Base-by-base conservation (phyloP, 306 rosid genomes). In the Pyrus bretschneideri region DNA sequence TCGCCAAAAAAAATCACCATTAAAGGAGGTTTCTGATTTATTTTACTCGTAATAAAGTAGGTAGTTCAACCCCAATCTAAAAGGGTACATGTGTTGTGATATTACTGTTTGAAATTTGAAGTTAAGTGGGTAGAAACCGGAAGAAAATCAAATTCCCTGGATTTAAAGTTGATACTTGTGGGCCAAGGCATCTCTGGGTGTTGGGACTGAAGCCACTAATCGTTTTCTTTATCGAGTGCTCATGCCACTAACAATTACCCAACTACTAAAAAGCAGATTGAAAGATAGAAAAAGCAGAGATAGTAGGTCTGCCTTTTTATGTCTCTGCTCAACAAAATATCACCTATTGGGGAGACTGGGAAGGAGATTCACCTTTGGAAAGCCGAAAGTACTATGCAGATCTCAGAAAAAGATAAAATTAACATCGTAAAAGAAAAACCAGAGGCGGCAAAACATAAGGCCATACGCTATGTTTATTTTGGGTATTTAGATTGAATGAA, bases 381-480 rank as follows among this genome's bases (percentile, higher is more conserved):
- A 62, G 79, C 86, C 79, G 67, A 79, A 83, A 87, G 86, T 57
- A 77, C 23, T 35, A 66, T 30, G 61, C 71, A 80, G 76, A 82
- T 57, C 67, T 74, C 21, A 51, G 71, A 21, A 14, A 70, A 30
- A 29, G 25, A 46, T 27, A 17, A 5, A 23, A 18, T 29, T 35
- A 22, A 59, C 15, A 12, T 18, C 4, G 6, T 11, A 44, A 27
- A 11, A 40, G 15, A 13, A 40, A 6, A 58, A 22, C 66, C 29
- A 38, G 4, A 13, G 12, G 15, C 4, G 8, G 9, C n/a, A 62
- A 73, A n/a, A 52, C 38, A 2, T 35, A 38, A 38, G 42, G 2
- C 21, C 6, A 15, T 17, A 51, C 55, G 9, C 55, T 51, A 18
- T 5, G 9, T 51, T 18, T 51, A 17, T 17, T 51, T 51, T 51